Evolutionary conservation across 2,329 filamentous ascomycete genomes (phyloP).

Genomic region (Ramularia endophylla): DNA sequence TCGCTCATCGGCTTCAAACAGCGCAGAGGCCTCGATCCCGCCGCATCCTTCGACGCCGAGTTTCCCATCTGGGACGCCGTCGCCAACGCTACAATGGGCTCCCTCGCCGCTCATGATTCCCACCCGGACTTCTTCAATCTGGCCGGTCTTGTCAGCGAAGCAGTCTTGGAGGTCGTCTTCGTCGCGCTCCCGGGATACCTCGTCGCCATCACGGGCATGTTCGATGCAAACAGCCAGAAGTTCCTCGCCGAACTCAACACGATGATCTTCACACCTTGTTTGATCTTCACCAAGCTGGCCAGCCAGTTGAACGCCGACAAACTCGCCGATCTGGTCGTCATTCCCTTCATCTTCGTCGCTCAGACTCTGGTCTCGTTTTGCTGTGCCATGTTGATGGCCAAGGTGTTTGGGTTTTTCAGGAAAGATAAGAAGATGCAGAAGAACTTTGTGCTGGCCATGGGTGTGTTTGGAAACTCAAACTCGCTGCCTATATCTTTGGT

Average conservation of each 20-base stretch:
- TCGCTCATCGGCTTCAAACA: conserved; percentile 37
- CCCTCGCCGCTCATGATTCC: conserved; percentile 18
- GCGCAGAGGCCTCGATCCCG: conserved; percentile 26
- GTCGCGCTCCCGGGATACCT: conserved; percentile 93
- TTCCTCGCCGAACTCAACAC: conserved; percentile 96
- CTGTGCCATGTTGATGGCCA: conserved; percentile 65
- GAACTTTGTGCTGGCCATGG: conserved; percentile 98
- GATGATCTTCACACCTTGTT: conserved; percentile 90
- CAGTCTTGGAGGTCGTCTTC: conserved; percentile 90
- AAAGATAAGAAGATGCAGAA: conserved; percentile 60
- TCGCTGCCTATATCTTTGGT: conserved; percentile 95
- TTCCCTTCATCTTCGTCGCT: conserved; percentile 86
- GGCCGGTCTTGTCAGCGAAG: conserved; percentile 82
- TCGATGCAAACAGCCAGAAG: conserved; percentile 93
- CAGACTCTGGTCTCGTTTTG: conserved; percentile 83
- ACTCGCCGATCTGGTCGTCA: conserved; percentile 82
- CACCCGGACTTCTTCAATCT: conserved; percentile 64
- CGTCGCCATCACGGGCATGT: conserved; percentile 81
- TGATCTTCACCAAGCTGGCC: conserved; percentile 95
- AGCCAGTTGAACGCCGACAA: conserved; percentile 91
- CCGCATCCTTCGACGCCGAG: conserved; percentile 24
- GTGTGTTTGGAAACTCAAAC: conserved; percentile 96
- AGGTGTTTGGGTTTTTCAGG: conserved; percentile 62
- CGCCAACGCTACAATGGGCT: conserved; percentile 26
- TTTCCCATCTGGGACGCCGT: conserved; percentile 26